Conservation (phyloP, 345 rosid genomes). For the Hibiscus mutabilis region DNA sequence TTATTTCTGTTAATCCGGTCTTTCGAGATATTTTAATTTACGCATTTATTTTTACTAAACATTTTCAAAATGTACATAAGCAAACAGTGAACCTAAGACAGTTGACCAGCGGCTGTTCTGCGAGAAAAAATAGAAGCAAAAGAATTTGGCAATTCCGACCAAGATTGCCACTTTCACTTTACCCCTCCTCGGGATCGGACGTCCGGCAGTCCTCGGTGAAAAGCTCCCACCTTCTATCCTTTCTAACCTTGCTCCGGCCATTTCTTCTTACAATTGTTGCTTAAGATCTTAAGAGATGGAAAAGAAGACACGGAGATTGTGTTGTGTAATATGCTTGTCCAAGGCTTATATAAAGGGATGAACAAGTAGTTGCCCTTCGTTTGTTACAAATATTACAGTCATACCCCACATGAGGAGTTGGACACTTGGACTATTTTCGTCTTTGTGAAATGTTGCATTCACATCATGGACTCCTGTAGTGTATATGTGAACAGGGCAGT, state of each 20-base stretch:
- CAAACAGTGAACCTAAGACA: slow-evolving; percentile 15
- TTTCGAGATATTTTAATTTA: no score
- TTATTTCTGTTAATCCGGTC: no score
- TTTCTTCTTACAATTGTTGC: not conserved
- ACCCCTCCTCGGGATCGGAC: slow-evolving; percentile 46
- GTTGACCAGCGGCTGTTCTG: slow-evolving; percentile 16
- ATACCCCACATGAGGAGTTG: not conserved
- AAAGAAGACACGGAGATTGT: not conserved
- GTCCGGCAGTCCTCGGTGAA: slow-evolving; percentile 10
- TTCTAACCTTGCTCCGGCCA: not conserved
- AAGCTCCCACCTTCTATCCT: slow-evolving; percentile 1
- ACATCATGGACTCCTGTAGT: not conserved
- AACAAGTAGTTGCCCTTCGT: not conserved
- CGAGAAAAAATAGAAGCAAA: slow-evolving; percentile 38
- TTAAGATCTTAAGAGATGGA: not conserved
- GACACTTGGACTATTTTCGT: not conserved
- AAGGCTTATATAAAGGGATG: not conserved
- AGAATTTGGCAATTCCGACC: slow-evolving; percentile 41
- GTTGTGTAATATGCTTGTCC: not conserved
- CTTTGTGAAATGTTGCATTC: not conserved
- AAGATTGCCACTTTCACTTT: slow-evolving; percentile 39
- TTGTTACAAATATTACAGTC: not conserved
- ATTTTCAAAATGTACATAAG: no score
- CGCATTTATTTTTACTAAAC: no score
- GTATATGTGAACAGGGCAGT: not conserved